Conservation (phyloP, 2,329 filamentous ascomycete genomes). For the Sclerotinia glacialis region DNA sequence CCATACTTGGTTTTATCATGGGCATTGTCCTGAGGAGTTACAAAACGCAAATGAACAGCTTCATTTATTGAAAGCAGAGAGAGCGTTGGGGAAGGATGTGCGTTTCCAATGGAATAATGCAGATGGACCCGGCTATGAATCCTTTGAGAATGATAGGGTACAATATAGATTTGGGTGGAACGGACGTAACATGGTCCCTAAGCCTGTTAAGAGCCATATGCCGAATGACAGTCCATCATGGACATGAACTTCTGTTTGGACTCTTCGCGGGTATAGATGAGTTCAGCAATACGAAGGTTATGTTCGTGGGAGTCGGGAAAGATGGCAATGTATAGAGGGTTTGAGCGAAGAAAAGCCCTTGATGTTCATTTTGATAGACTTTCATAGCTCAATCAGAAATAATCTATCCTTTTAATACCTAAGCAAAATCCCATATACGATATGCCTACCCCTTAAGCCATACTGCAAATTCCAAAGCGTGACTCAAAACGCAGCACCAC, state of each 20-base stretch:
- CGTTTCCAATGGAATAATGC: background rate
- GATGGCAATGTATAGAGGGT: background rate
- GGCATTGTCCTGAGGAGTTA: background rate
- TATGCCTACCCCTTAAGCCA: background rate
- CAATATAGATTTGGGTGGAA: background rate
- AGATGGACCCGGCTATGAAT: background rate
- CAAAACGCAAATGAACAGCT: background rate
- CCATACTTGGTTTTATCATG: background rate
- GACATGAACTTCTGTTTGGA: background rate
- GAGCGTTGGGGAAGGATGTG: background rate
- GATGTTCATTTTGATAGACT: background rate
- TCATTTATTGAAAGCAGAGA: background rate
- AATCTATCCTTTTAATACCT: background rate
- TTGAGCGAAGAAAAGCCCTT: background rate
- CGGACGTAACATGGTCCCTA: background rate
- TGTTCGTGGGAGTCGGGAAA: background rate
- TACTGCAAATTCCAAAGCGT: too few relatives aligned
- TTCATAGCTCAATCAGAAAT: too few relatives aligned
- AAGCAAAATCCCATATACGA: too few relatives aligned
- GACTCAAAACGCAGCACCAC: too few relatives aligned
- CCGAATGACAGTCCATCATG: background rate
- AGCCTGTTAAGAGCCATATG: background rate
- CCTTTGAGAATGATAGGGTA: background rate
- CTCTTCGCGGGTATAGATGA: background rate
- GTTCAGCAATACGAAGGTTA: background rate